Conservation (phyloP, 2,329 filamentous ascomycete species). For the Neofusicoccum cordaticola region DNA sequence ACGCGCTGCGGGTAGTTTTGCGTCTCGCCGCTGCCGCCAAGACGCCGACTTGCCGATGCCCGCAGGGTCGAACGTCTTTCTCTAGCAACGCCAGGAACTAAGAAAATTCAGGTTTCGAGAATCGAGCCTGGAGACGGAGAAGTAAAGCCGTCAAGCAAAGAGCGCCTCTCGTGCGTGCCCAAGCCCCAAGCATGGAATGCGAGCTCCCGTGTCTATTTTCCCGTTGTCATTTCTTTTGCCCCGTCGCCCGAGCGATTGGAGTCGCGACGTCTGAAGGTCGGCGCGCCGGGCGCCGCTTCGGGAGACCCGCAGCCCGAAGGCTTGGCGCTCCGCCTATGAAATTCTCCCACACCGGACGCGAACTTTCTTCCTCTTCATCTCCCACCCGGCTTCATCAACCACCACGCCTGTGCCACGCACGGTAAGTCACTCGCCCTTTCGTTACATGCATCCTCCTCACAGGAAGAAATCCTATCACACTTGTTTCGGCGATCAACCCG, state of each 20-base stretch:
- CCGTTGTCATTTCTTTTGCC: not conserved
- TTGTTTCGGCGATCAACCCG: slow-evolving; percentile 53
- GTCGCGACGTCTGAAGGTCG: not conserved
- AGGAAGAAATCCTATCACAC: slow-evolving; percentile 55
- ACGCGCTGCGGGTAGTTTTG: slow-evolving; percentile 10
- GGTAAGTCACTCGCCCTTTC: slow-evolving; percentile 1
- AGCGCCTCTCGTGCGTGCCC: too few relatives aligned
- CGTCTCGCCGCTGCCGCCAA: not conserved
- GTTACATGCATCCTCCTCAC: slow-evolving; percentile 21
- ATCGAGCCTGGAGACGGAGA: too few relatives aligned
- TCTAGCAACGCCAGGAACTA: too few relatives aligned
- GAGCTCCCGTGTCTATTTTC: too few relatives aligned
- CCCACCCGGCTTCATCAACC: not conserved
- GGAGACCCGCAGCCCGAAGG: not conserved
- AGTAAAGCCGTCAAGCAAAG: too few relatives aligned
- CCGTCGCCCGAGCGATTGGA: not conserved
- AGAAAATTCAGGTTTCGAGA: not conserved
- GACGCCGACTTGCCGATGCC: not conserved
- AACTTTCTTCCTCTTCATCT: slow-evolving; percentile 1
- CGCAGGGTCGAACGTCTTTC: not conserved
- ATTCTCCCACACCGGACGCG: not conserved
- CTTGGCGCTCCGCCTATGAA: slow-evolving; percentile 4
- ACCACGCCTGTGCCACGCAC: not conserved
- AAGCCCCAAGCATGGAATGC: too few relatives aligned
- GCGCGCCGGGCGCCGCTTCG: not conserved